A percentile compares a stretch with the other conserved stretches of the same genome.
Conservation (phyloP, 352 stramenopile genomes). For the Pythium volutum region DNA sequence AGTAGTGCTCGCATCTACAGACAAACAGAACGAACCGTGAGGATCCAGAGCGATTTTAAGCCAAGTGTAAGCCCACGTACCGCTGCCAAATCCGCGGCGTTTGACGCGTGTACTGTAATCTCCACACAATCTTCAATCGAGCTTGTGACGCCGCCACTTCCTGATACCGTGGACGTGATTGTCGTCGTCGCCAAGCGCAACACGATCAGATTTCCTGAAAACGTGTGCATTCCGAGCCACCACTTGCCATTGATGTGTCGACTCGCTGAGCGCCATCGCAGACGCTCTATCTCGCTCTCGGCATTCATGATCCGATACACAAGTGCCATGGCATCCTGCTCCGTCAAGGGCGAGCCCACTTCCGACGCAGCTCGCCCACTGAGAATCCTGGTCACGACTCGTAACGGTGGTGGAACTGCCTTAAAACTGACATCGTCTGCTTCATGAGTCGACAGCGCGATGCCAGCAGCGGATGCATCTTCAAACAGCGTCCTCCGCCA, state of each 20-base stretch:
- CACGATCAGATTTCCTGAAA: conserved; percentile 45
- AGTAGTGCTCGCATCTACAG: conserved; percentile 56
- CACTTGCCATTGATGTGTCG: conserved; percentile 44
- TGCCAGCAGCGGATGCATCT: background rate
- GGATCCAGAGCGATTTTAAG: no score
- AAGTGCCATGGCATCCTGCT: conserved; percentile 11
- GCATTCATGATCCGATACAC: conserved; percentile 10
- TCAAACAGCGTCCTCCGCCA: conserved; percentile 18
- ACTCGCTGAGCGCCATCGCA: conserved; percentile 31
- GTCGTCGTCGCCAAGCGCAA: conserved; percentile 27
- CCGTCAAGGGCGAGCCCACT: background rate
- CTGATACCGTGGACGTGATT: background rate
- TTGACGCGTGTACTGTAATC: conserved; percentile 50
- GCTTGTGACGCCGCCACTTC: conserved; percentile 9
- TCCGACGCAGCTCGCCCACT: background rate
- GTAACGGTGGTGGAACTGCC: conserved; percentile 4
- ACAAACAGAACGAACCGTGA: background rate
- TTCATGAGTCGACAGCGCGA: background rate
- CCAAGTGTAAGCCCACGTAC: conserved; percentile 36
- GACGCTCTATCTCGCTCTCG: background rate
- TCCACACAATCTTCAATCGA: conserved; percentile 33
- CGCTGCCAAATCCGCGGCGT: conserved; percentile 49
- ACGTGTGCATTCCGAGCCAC: conserved; percentile 44
- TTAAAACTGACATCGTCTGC: background rate
- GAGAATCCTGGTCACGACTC: conserved; percentile 10